Evolutionary conservation across 2,329 filamentous ascomycete species (phyloP).

Genomic region (Monosporascus sp.): DNA sequence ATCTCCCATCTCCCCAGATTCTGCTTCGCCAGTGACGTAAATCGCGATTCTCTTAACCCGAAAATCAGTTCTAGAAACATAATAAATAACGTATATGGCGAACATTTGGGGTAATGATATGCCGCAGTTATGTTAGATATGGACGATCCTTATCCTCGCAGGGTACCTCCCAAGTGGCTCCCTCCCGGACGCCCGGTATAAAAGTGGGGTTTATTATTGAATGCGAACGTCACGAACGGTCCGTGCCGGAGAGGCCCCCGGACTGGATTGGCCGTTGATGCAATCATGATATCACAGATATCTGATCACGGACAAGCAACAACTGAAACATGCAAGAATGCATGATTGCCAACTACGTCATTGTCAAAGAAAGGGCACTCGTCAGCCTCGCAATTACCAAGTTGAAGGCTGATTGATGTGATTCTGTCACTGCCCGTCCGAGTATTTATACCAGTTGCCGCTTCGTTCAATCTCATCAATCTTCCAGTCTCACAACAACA

Average conservation of each 20-base stretch:
- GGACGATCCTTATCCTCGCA: no score
- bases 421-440: background rate
- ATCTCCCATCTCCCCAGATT: no score
- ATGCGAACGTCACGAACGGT: background rate
- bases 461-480: background rate
- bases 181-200: background rate
- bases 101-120: no score
- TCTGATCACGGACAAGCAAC: background rate
- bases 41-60: no score
- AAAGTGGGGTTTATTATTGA: background rate
- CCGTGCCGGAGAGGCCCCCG: background rate
- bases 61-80: no score
- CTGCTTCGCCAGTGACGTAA: no score
- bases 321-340: background rate
- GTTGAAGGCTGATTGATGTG: background rate
- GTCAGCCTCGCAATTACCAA: background rate
- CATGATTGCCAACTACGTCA: background rate
- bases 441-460: background rate
- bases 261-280: background rate
- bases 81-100: no score
- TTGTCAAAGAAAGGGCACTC: background rate
- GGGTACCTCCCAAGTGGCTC: no score
- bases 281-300: background rate
- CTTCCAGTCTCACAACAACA: background rate
- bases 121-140: no score